Conservation (phyloP, 306 rosid species). For the Rosa rugosa region DNA sequence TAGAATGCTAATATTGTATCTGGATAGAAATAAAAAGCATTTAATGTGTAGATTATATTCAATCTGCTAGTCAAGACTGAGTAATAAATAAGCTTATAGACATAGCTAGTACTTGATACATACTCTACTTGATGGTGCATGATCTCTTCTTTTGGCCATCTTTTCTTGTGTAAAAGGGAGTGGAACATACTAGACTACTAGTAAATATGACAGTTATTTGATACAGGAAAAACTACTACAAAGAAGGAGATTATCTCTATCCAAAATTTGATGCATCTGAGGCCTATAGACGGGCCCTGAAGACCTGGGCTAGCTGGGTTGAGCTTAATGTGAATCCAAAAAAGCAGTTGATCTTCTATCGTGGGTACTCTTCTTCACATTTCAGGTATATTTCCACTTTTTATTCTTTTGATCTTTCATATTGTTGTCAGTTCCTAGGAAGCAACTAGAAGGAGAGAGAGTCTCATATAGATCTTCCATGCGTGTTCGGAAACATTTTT, state of each 20-base stretch:
- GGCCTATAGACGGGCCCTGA: conserved; percentile 77
- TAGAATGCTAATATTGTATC: neutral
- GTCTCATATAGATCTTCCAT: neutral
- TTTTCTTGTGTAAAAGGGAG: neutral
- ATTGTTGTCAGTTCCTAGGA: conserved; percentile 14
- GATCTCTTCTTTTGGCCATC: conserved; percentile 2
- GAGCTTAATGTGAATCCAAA: conserved; percentile 68
- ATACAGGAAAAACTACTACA: conserved; percentile 80
- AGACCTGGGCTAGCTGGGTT: conserved; percentile 90
- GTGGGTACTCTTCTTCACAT: conserved; percentile 95
- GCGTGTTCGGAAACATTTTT: neutral
- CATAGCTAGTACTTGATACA: neutral
- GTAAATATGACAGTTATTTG: conserved; percentile 21
- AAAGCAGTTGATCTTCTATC: conserved; percentile 75
- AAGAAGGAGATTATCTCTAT: conserved; percentile 76
- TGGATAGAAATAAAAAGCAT: neutral
- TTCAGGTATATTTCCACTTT: conserved; percentile 57
- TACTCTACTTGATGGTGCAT: neutral
- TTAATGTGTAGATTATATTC: too few relatives aligned
- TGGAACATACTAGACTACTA: neutral
- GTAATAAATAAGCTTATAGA: conserved; percentile 5
- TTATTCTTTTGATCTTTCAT: conserved; percentile 9
- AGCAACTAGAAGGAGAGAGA: neutral
- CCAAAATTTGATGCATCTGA: conserved; percentile 75
- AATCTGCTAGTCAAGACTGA: neutral